Conservation (phyloP, 805 yeast genomes). For the Candida alai region DNA sequence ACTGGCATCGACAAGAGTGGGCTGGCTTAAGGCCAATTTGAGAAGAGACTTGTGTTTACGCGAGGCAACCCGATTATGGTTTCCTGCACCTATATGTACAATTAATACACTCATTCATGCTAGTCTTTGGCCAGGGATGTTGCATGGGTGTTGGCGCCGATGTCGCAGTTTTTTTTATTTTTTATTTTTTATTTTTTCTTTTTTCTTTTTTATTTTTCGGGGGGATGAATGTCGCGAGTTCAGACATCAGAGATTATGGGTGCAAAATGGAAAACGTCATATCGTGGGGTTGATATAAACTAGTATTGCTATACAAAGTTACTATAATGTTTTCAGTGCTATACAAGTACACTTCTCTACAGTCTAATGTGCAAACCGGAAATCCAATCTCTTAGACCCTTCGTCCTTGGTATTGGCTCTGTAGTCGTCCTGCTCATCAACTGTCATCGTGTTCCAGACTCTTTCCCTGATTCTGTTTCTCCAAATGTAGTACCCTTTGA, state of each 20-base stretch:
- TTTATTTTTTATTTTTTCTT: no score
- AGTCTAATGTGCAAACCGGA: conserved; percentile 27
- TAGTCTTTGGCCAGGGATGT: neutral
- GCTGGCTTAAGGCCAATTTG: conserved; percentile 17
- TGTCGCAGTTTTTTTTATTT: no score
- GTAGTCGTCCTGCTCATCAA: conserved; percentile 50
- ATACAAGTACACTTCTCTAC: no score
- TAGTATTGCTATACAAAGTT: no score
- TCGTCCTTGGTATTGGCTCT: conserved; percentile 41
- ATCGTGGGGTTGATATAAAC: no score
- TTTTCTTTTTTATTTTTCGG: no score
- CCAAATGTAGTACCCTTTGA: conserved; percentile 36
- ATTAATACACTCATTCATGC: conserved; percentile 13
- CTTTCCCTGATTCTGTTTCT: conserved; percentile 43
- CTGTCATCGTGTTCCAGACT: conserved; percentile 48
- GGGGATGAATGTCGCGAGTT: no score
- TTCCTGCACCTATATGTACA: conserved; percentile 54
- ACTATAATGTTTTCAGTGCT: no score
- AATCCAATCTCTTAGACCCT: conserved; percentile 59
- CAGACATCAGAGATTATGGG: no score
- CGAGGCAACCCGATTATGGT: conserved; percentile 24
- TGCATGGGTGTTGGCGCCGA: neutral
- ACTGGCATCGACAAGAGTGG: conserved; percentile 13
- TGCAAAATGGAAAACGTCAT: no score
- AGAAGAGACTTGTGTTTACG: conserved; percentile 26